Evolutionary conservation across 2,329 filamentous ascomycete species (phyloP).

Genomic region (Metarhizium rileyi): DNA sequence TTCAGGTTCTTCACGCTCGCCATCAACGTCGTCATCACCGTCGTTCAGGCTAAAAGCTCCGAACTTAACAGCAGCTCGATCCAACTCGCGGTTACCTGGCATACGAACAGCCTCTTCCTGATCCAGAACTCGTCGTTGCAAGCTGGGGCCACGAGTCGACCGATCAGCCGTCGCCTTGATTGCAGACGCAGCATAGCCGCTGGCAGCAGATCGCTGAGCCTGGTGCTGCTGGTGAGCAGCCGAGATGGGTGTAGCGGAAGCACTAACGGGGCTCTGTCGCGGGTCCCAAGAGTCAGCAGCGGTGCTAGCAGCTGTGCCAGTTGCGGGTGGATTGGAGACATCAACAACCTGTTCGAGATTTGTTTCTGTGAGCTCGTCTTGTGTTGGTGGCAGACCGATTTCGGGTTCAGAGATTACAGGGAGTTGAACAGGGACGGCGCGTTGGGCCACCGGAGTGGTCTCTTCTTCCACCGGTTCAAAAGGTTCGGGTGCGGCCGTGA

Average conservation of each 20-base stretch:
- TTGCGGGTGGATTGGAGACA: conserved; percentile 64
- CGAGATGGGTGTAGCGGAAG: conserved; percentile 57
- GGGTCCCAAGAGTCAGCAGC: conserved; percentile 78
- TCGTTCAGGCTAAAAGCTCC: conserved; percentile 88
- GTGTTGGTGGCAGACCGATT: conserved; percentile 54
- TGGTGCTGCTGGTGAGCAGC: conserved; percentile 53
- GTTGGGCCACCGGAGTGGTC: conserved; percentile 23
- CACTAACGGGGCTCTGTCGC: conserved; percentile 46
- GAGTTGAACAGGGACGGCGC: conserved; percentile 15
- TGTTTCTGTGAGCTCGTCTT: conserved; percentile 78
- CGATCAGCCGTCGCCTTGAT: conserved; percentile 63
- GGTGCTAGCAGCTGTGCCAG: conserved; percentile 81
- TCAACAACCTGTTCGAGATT: conserved; percentile 90
- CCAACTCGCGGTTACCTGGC: conserved; percentile 92
- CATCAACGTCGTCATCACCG: conserved; percentile 79
- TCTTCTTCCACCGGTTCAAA: conserved; percentile 26
- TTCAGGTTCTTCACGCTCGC: conserved; percentile 89
- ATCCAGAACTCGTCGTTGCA: conserved; percentile 78
- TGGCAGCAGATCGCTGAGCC: conserved; percentile 41
- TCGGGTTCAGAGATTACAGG: conserved; percentile 35
- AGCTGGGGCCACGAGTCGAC: conserved; percentile 62
- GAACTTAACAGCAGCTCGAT: conserved; percentile 89
- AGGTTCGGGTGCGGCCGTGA: conserved; percentile 25
- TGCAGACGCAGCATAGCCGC: conserved; percentile 70
- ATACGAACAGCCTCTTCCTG: conserved; percentile 98